Evolutionary conservation across 2,329 filamentous ascomycete genomes (phyloP).

Genomic region (Colletotrichum ledebouriae): DNA sequence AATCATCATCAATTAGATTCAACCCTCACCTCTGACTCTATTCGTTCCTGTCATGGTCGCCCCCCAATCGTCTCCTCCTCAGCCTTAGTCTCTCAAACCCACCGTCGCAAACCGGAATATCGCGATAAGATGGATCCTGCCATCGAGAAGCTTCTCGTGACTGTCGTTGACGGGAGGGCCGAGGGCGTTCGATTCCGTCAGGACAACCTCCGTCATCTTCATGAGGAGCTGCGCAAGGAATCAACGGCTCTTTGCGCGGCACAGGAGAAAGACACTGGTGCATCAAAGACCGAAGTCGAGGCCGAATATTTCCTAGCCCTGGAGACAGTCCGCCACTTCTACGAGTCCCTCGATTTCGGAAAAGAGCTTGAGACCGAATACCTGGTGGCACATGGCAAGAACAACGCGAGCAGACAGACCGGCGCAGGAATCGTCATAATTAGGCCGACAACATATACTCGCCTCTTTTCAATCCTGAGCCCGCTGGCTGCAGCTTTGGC

Average conservation of each 20-base stretch:
- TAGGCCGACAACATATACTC: slow-evolving; percentile 45
- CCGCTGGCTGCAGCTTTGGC: slow-evolving; percentile 47
- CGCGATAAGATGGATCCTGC: slow-evolving; percentile 21
- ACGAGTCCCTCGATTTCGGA: slow-evolving; percentile 53
- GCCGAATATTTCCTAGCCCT: slow-evolving; percentile 58
- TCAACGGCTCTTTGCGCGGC: slow-evolving; percentile 53
- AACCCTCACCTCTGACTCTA: too few species aligned
- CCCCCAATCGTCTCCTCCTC: not conserved
- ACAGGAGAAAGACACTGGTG: slow-evolving; percentile 55
- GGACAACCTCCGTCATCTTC: slow-evolving; percentile 59
- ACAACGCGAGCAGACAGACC: slow-evolving; percentile 33
- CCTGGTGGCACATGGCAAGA: slow-evolving; percentile 39
- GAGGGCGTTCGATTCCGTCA: slow-evolving; percentile 61
- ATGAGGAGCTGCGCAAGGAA: slow-evolving; percentile 53
- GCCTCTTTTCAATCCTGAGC: slow-evolving; percentile 47
- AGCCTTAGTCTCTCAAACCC: not conserved
- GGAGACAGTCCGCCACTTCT: slow-evolving; percentile 54
- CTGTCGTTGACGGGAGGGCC: slow-evolving; percentile 59
- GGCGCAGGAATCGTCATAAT: slow-evolving; percentile 46
- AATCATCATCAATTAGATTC: too few species aligned
- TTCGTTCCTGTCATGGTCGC: not conserved
- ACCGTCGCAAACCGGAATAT: not conserved
- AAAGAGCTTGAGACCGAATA: slow-evolving; percentile 45
- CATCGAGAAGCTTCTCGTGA: slow-evolving; percentile 50
- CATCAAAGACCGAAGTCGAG: slow-evolving; percentile 46